phyloP scores from a whole-genome alignment of 805 yeast species.

The Metschnikowia similis region DNA sequence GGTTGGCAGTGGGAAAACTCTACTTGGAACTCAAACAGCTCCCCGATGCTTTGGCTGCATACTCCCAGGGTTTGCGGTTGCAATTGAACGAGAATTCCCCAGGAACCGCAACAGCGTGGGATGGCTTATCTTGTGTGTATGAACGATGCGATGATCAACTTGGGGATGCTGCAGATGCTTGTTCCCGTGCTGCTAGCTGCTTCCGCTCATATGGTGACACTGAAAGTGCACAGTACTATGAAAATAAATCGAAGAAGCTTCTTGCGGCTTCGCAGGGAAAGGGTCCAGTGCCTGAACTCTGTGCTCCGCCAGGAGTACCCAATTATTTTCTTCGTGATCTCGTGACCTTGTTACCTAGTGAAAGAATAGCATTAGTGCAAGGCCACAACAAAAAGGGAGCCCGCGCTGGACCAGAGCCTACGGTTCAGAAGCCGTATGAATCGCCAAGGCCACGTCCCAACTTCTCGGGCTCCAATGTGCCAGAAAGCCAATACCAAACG shows the following conservation, averaged over 20 bases:
- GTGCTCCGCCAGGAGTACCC: conserved; percentile 49
- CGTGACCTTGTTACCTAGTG: conserved; percentile 39
- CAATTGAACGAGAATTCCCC: conserved; percentile 45
- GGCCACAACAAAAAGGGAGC: conserved; percentile 15
- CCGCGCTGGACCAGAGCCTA: conserved; percentile 5
- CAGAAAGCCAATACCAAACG: conserved; percentile 3
- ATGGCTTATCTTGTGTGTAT: conserved; percentile 58
- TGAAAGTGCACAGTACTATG: conserved; percentile 39
- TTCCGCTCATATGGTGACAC: conserved; percentile 45
- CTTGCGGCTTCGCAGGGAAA: conserved; percentile 41
- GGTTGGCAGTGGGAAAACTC: conserved; percentile 64
- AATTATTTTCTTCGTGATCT: conserved; percentile 36
- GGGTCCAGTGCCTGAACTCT: conserved; percentile 41
- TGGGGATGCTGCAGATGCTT: conserved; percentile 58
- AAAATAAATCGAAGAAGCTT: conserved; percentile 41
- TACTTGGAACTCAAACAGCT: conserved; percentile 57
- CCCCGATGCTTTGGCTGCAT: conserved; percentile 64
- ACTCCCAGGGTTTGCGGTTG: conserved; percentile 57
- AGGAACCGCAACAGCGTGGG: conserved; percentile 59
- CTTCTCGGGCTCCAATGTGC: conserved; percentile 6
- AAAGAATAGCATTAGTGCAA: conserved; percentile 37
- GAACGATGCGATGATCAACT: conserved; percentile 60
- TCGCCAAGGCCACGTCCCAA: conserved; percentile 9
- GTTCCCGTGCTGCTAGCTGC: conserved; percentile 47
- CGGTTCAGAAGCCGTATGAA: conserved; percentile 4